These are phyloP conservation scores for Brettanomyces bruxellensis DNA, from an alignment of 805 yeast species.

Conservation along the genomic window DNA sequence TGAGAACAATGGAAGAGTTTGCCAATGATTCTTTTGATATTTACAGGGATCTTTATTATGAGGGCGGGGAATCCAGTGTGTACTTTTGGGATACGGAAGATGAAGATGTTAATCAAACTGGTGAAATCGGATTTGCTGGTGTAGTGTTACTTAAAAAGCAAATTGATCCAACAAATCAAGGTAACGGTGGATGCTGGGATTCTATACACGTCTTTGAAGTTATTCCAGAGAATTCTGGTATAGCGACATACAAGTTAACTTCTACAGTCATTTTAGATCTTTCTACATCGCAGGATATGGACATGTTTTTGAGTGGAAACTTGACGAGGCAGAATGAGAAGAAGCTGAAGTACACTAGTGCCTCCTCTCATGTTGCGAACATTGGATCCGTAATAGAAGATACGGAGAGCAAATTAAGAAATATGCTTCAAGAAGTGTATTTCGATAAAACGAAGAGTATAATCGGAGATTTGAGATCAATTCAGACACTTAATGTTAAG, in stretches of 20 bases:
- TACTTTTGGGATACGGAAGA: slow-evolving; percentile 86
- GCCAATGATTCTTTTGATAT: slow-evolving; percentile 90
- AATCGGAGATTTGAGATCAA: slow-evolving; percentile 56
- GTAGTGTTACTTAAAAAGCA: slow-evolving; percentile 76
- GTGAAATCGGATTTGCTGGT: slow-evolving; percentile 73
- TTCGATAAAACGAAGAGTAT: slow-evolving; percentile 92
- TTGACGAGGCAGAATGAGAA: slow-evolving; percentile 77
- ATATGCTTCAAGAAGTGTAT: slow-evolving; percentile 84
- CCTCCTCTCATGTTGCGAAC: slow-evolving; percentile 70
- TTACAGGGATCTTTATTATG: slow-evolving; percentile 89
- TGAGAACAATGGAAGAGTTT: slow-evolving; percentile 67
- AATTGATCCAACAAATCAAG: slow-evolving; percentile 31
- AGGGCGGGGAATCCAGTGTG: slow-evolving; percentile 85
- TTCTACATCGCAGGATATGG: slow-evolving; percentile 19
- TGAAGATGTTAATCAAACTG: slow-evolving; percentile 34
- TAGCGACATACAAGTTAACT: slow-evolving; percentile 60
- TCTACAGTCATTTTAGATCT: slow-evolving; percentile 82
- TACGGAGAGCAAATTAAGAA: slow-evolving; percentile 78
- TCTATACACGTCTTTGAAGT: slow-evolving; percentile 89
- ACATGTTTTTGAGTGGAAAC: slow-evolving; percentile 61
- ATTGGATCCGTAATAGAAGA: slow-evolving; percentile 83
- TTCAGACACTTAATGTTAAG: slow-evolving; percentile 26
- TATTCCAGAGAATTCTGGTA: slow-evolving; percentile 27
- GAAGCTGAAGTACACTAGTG: slow-evolving; percentile 36
- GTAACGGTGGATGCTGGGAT: slow-evolving; percentile 66